Evolutionary conservation across 2,329 filamentous ascomycete species (phyloP), one percentile per base, ranked within the genome.

Genomic region (Ophiostoma piceae): DNA sequence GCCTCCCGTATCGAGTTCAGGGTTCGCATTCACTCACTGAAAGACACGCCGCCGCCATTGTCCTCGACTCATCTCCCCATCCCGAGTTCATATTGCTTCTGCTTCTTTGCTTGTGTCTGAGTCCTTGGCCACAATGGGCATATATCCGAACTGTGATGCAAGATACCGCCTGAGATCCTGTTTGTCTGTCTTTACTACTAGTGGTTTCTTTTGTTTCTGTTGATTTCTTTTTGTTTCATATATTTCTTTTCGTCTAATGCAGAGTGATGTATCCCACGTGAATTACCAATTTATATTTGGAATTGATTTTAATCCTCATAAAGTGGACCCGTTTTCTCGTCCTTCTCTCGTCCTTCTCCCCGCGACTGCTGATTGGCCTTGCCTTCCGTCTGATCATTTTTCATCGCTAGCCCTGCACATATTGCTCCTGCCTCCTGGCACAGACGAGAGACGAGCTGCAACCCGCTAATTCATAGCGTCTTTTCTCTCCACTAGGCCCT

Each of bases 401-500:
- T 57, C 51, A 22, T 57, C 51, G 51, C 51, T 57, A 57, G 51
- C 51, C 51, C 51, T 57, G 51, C 51, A 22, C 51, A 12, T 57
- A 64, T 64, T 64, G 14, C 43, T 19, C 43, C 43, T 47, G 16
- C 43, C 43, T 41, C 2, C n/a, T 60, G 6, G 11, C 26, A 29
- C 26, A 29, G 26, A 29, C 26, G 26, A 29, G 26, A 60, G 43
- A 19, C 47, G 6, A 51, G 43, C 43, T 47, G 5, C 43, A 4
- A 47, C 43, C 62, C 35, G 26, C 62, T 39, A 22, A 65, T 39
- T 8, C 62, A 37, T 22, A 65, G 57, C 57, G 57, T 32, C 57
- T 29, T 62, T 32, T 32, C 12, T 62, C 26, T 57, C 57, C 57
- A 62, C 57, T 62, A 32, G 57, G 57, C 57, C 57, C 57, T 62